These are phyloP conservation scores for Thalassiosira sp. DNA, from an alignment of 352 stramenopile species.

Conservation along the genomic window DNA sequence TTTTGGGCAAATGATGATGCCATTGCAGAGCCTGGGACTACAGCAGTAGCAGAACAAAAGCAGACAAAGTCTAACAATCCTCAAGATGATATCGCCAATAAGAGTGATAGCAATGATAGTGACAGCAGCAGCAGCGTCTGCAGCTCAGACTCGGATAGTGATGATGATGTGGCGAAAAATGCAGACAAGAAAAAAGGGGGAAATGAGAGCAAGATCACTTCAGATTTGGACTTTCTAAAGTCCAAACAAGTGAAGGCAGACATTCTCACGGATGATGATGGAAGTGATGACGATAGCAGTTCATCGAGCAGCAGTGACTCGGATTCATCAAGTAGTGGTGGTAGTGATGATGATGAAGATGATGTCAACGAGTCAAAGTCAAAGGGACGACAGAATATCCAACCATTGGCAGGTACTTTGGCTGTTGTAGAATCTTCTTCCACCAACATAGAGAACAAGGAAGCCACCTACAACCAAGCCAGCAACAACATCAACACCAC, in stretches of 20 bases:
- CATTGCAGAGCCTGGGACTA: constrained; percentile 25
- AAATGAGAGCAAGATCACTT: constrained; percentile 66
- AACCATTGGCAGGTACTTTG: constrained; percentile 1
- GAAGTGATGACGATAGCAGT: constrained; percentile 34
- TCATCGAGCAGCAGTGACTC: constrained; percentile 31
- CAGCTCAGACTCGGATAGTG: constrained; percentile 49
- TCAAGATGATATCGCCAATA: constrained; percentile 18
- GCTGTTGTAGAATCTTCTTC: constrained; percentile 1
- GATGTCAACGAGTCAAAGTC: constrained; percentile 23
- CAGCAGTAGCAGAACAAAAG: constrained; percentile 3
- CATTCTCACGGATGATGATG: constrained; percentile 56
- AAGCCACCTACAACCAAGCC: constrained; percentile 9
- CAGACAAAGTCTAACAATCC: constrained; percentile 17
- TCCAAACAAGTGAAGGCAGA: constrained; percentile 66
- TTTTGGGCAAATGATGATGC: constrained; percentile 84
- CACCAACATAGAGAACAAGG: constrained; percentile 21
- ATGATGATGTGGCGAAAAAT: constrained; percentile 52
- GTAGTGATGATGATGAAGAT: constrained; percentile 55
- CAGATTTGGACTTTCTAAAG: constrained; percentile 91
- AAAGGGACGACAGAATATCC: constrained; percentile 6
- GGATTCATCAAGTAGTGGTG: constrained; percentile 33
- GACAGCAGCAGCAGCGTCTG: constrained; percentile 35
- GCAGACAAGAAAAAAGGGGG: constrained; percentile 41
- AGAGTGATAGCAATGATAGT: constrained; percentile 31
- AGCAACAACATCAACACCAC: constrained; percentile 13